These are phyloP conservation scores for Rhinocladiella similis DNA, from an alignment of 2,329 filamentous ascomycete genomes.

Conservation along the genomic window DNA sequence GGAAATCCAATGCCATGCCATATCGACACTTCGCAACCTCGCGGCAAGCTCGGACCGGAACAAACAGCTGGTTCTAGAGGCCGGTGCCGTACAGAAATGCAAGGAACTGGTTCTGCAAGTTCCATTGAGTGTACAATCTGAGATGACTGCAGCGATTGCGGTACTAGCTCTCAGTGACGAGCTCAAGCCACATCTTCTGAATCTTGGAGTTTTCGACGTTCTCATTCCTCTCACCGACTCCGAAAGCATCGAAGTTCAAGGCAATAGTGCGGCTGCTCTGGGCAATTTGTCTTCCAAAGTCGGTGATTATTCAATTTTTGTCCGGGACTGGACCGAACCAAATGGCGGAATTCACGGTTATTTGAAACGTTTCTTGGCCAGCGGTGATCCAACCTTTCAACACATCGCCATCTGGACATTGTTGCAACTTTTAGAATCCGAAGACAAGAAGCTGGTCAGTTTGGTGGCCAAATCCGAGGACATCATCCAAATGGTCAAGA, in stretches of 20 bases:
- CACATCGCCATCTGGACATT: conserved; percentile 99
- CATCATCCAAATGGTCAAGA: conserved; percentile 86
- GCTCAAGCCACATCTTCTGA: conserved; percentile 85
- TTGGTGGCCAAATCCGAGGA: conserved; percentile 88
- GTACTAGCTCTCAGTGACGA: conserved; percentile 95
- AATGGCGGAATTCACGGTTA: conserved; percentile 96
- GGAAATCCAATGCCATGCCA: conserved; percentile 98
- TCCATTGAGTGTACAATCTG: conserved; percentile 90
- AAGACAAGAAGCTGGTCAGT: conserved; percentile 83
- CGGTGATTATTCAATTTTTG: conserved; percentile 93
- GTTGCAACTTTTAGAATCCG: conserved; percentile 90
- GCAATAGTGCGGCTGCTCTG: conserved; percentile 92
- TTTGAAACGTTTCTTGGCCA: conserved; percentile 85
- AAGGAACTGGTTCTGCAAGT: conserved; percentile 94
- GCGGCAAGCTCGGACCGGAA: conserved; percentile 96
- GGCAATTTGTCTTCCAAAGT: conserved; percentile 98
- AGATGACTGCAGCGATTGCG: conserved; percentile 99
- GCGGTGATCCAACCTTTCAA: conserved; percentile 95
- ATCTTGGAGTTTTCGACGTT: conserved; percentile 92
- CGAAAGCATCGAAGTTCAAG: conserved; percentile 94
- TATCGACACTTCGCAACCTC: conserved; percentile 91
- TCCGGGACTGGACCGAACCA: conserved; percentile 89
- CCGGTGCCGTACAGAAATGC: conserved; percentile 96
- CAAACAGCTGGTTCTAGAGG: conserved; percentile 95
- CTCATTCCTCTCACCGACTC: conserved; percentile 94